Percentiles rank a stretch among this genome's conserved stretches.
phyloP scores from a whole-genome alignment of 495 filamentous ascomycete species.

The Hyaloscypha hepaticicola region DNA sequence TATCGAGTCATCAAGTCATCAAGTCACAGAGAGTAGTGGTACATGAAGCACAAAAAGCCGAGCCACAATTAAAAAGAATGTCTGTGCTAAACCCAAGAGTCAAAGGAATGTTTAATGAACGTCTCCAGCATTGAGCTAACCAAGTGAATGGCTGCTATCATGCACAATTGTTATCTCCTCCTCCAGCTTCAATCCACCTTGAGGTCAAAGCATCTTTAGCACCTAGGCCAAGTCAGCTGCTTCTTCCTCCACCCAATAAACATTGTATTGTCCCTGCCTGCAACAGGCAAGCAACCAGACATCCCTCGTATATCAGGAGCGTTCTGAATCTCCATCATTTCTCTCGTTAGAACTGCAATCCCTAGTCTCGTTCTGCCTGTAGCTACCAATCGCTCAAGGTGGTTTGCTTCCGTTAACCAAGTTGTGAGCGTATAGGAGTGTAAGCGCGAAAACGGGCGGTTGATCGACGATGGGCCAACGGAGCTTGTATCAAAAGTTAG shows the following conservation, averaged over 20 bases:
- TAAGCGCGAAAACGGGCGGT: constrained; percentile 6
- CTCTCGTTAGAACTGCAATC: constrained; percentile 21
- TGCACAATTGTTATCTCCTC: not conserved
- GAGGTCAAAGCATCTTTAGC: constrained; percentile 11
- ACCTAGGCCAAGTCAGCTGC: constrained; percentile 20
- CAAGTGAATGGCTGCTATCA: not conserved
- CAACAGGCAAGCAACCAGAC: constrained; percentile 22
- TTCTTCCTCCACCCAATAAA: constrained; percentile 26
- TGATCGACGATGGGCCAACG: constrained; percentile 10
- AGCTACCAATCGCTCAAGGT: constrained; percentile 22
- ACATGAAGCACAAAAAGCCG: too few relatives aligned
- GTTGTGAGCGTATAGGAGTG: not conserved
- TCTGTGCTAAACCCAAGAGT: not conserved
- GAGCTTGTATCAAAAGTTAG: constrained; percentile 7
- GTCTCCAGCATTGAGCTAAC: not conserved
- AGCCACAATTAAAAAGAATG: not conserved
- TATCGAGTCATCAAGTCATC: not conserved
- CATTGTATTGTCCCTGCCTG: not conserved
- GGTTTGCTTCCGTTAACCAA: constrained; percentile 17
- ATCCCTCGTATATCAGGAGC: constrained; percentile 21
- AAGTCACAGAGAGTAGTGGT: not conserved
- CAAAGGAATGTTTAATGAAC: not conserved
- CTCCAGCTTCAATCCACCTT: not conserved
- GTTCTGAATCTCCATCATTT: constrained; percentile 26
- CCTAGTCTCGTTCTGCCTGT: constrained; percentile 3